Conservation (phyloP, 78 protist genomes). For the Polysphondylium violaceum region DNA sequence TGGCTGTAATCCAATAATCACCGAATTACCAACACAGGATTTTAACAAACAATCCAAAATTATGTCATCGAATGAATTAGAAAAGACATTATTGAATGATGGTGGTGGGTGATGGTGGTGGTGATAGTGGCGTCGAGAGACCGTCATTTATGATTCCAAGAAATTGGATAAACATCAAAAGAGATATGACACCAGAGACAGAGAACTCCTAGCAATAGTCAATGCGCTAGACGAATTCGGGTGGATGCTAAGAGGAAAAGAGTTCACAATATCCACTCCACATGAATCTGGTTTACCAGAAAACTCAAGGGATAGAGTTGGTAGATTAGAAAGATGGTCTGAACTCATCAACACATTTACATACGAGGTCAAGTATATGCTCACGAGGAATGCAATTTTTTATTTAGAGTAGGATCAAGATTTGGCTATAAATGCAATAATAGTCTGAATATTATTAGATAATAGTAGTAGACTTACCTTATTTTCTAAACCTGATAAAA, state of each 20-base stretch:
- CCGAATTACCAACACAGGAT: no score
- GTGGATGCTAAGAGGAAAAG: not conserved
- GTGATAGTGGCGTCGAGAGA: not conserved
- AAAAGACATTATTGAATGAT: no score
- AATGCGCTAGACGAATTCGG: not conserved
- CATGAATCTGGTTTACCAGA: not conserved
- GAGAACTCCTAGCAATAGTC: not conserved
- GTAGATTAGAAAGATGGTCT: not conserved
- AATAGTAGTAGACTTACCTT: not conserved
- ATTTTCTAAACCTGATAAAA: slow-evolving; percentile 23
- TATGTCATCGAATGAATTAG: no score
- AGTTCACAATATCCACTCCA: not conserved
- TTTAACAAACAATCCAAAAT: no score
- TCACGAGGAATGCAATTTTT: not conserved
- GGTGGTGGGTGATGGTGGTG: no score
- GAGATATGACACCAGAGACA: not conserved
- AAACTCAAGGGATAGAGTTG: not conserved
- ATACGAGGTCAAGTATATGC: not conserved
- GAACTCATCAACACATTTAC: not conserved
- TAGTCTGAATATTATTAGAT: not conserved
- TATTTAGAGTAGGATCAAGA: not conserved
- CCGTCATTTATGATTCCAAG: not conserved
- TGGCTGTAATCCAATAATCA: no score
- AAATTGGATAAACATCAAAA: not conserved
- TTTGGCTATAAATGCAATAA: not conserved